These are phyloP conservation scores for Capsaspora owczarzaki DNA, from an alignment of 78 protist genomes.

Conservation along the genomic window DNA sequence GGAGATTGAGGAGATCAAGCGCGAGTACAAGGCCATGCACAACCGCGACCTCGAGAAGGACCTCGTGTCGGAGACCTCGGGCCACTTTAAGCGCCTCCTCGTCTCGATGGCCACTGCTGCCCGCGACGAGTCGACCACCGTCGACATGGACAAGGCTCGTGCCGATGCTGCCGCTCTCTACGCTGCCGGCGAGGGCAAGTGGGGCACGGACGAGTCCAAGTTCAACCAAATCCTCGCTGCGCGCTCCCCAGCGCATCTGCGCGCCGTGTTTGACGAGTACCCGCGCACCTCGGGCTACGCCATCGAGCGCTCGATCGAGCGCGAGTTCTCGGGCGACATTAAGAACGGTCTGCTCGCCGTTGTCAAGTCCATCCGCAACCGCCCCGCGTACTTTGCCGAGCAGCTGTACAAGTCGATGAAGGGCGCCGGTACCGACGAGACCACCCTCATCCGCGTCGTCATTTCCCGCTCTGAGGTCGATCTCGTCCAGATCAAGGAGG, in stretches of 20 bases:
- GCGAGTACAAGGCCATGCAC: neutral
- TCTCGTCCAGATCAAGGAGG: neutral
- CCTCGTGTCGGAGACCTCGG: constrained; percentile 15
- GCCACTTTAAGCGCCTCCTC: constrained; percentile 23
- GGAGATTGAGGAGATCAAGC: neutral
- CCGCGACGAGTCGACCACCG: neutral
- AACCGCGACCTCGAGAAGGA: constrained; percentile 27
- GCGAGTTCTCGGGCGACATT: neutral
- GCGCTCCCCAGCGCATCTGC: constrained; percentile 17
- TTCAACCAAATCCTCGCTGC: neutral
- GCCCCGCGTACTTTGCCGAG: constrained; percentile 6
- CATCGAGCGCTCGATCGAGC: constrained; percentile 11
- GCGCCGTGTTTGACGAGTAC: constrained; percentile 19
- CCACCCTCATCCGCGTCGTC: too few species aligned
- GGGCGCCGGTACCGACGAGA: neutral
- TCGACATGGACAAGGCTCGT: neutral
- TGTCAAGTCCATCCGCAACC: neutral
- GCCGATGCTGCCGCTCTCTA: constrained; percentile 8
- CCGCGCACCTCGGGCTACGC: neutral
- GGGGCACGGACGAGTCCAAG: constrained; percentile 27
- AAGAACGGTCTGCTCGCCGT: neutral
- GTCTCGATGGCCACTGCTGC: neutral
- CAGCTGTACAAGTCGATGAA: neutral
- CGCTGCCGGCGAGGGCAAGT: constrained; percentile 12
- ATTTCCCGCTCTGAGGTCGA: neutral